Percentiles rank a stretch among this genome's conserved stretches.
Evolutionary conservation across 768 basidiomycete species (phyloP).

Genomic region (Calocera viscosa): DNA sequence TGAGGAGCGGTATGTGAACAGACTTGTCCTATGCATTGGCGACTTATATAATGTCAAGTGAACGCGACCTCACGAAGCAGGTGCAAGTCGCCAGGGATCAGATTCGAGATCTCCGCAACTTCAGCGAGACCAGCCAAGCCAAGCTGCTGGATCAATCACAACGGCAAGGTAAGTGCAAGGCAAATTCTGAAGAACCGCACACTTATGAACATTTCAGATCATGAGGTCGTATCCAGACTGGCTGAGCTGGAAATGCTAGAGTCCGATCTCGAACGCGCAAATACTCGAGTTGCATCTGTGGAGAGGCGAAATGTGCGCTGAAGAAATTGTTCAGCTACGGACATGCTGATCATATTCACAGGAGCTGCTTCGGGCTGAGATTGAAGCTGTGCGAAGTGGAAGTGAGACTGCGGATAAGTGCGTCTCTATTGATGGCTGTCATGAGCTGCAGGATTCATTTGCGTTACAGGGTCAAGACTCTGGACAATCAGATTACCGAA

Average conservation of each 20-base stretch:
- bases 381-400: constrained; percentile 77
- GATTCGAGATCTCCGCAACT: constrained; percentile 75
- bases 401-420: constrained; percentile 58
- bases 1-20: constrained; percentile 64
- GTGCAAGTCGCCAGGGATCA: constrained; percentile 78
- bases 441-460: constrained; percentile 1
- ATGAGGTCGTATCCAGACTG: constrained; percentile 79
- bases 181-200: not conserved
- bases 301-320: constrained; percentile 75
- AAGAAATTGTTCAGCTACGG: not conserved
- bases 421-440: constrained; percentile 19
- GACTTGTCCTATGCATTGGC: not conserved
- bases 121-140: constrained; percentile 86
- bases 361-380: constrained; percentile 93
- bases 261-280: constrained; percentile 89
- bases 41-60: constrained; percentile 36
- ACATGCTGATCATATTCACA: constrained; percentile 24
- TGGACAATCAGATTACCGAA: constrained; percentile 61
- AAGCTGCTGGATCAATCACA: constrained; percentile 83
- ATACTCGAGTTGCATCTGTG: constrained; percentile 78
- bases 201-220: constrained; percentile 36
- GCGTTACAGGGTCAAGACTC: constrained; percentile 44
- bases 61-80: constrained; percentile 88
- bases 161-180: constrained; percentile 57
- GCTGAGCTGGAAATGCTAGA: constrained; percentile 92